Conservation (phyloP, 192 early-diverging fungal genomes). For the Backusella sp. region DNA sequence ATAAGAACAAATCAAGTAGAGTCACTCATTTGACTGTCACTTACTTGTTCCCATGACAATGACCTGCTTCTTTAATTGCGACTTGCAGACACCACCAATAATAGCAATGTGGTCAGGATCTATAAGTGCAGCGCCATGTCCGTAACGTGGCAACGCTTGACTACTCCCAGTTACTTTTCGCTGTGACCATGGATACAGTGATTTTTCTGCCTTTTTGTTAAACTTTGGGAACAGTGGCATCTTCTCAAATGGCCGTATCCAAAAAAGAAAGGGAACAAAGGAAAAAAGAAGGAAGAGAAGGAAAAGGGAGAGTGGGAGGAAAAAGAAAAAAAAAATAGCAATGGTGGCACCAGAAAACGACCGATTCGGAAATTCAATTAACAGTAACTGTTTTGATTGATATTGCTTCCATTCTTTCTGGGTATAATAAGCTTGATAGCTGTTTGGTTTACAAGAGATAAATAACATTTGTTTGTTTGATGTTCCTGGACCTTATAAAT, state of each 20-base stretch:
- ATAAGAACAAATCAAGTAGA: not conserved
- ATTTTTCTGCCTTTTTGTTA: slow-evolving; percentile 18
- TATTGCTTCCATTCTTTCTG: too few relatives aligned
- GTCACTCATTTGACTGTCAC: not conserved
- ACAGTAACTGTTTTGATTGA: too few relatives aligned
- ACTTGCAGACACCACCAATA: slow-evolving; percentile 22
- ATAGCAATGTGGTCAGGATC: slow-evolving; percentile 15
- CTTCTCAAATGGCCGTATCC: not conserved
- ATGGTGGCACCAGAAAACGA: not conserved
- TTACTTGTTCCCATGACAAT: slow-evolving; percentile 20
- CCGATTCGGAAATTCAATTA: too few relatives aligned
- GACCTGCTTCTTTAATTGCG: slow-evolving; percentile 17
- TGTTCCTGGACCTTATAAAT: too few relatives aligned
- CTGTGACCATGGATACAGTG: slow-evolving; percentile 26
- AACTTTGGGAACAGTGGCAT: slow-evolving; percentile 31
- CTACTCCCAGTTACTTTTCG: slow-evolving; percentile 16
- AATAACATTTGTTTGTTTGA: too few relatives aligned
- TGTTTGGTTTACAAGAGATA: too few relatives aligned
- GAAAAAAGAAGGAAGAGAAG: not conserved
- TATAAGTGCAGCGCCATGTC: slow-evolving; percentile 17
- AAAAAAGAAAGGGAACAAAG: not conserved
- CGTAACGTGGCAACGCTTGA: slow-evolving; percentile 17
- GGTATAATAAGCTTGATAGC: too few relatives aligned
- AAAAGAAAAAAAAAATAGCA: not conserved
- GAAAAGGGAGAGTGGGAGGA: not conserved